Conservation (phyloP, 257 asterid genomes). For the Salvia splendens region DNA sequence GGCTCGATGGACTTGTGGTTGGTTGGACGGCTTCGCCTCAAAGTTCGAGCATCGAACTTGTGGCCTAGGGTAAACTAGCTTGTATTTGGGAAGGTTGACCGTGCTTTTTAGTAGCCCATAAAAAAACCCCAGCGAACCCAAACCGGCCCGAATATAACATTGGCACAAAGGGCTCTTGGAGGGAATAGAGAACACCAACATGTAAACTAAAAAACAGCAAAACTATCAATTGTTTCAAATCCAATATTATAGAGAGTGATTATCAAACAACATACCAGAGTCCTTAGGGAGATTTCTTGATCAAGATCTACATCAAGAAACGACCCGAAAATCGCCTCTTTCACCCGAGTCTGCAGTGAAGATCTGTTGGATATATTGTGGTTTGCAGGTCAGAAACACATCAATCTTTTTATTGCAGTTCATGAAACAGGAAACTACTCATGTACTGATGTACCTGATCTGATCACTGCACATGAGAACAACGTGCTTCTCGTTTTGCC, state of each 20-base stretch:
- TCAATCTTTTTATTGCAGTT: neutral
- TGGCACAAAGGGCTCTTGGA: neutral
- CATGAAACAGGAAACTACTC: neutral
- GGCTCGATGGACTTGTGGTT: no score
- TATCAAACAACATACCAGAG: conserved; percentile 37
- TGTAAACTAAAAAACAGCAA: neutral
- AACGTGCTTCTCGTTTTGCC: conserved; percentile 30
- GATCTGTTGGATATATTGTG: conserved; percentile 40
- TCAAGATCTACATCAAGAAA: conserved; percentile 50
- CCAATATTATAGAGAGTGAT: neutral
- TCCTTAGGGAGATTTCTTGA: conserved; percentile 45
- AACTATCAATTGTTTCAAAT: neutral
- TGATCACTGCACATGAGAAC: conserved; percentile 63
- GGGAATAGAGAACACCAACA: neutral
- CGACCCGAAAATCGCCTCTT: conserved; percentile 45
- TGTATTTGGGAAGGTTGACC: neutral
- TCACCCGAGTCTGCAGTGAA: conserved; percentile 36
- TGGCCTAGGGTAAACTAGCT: neutral
- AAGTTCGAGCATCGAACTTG: no score
- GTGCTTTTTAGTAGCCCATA: neutral
- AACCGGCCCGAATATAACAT: neutral
- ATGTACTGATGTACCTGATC: conserved; percentile 41
- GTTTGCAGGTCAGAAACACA: neutral
- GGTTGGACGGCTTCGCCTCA: no score
- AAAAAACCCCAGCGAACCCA: neutral